A percentile compares a stretch with the other conserved stretches of the same genome.
Evolutionary conservation across 2,329 filamentous ascomycete genomes (phyloP).

Genomic region (Monilinia fructigena): DNA sequence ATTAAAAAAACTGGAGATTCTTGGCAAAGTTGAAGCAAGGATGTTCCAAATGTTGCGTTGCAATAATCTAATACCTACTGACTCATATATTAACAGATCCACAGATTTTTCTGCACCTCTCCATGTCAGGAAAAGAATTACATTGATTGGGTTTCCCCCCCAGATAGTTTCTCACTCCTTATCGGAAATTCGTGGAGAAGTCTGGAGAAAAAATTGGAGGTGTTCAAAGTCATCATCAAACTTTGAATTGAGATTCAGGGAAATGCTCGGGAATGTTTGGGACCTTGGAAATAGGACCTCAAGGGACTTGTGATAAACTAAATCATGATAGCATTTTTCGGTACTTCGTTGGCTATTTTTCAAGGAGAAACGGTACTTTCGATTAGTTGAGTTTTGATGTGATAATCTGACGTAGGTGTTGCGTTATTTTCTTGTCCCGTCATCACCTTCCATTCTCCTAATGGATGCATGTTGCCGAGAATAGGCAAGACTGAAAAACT

Average conservation of each 20-base stretch:
- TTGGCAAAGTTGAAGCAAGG: slow-evolving; percentile 3
- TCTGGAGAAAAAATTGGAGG: slow-evolving; percentile 10
- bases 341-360: background rate
- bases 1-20: background rate
- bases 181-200: slow-evolving; percentile 7
- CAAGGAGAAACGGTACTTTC: background rate
- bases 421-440: background rate
- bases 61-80: background rate
- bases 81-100: background rate
- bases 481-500: slow-evolving; percentile 3
- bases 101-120: slow-evolving; percentile 11
- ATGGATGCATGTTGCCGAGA: slow-evolving; percentile 5
- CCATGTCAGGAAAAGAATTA: slow-evolving; percentile 4
- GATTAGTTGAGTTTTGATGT: background rate
- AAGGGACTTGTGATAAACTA: background rate
- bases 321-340: background rate
- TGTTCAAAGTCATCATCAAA: background rate
- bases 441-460: background rate
- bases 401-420: background rate
- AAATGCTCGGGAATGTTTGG: background rate
- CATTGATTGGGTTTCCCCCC: background rate
- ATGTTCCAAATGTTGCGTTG: background rate
- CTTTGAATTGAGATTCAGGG: background rate
- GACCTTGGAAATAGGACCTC: background rate
- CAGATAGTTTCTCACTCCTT: background rate